Evolutionary conservation across 306 rosid genomes (phyloP).

Genomic region (Lotus japonicus): DNA sequence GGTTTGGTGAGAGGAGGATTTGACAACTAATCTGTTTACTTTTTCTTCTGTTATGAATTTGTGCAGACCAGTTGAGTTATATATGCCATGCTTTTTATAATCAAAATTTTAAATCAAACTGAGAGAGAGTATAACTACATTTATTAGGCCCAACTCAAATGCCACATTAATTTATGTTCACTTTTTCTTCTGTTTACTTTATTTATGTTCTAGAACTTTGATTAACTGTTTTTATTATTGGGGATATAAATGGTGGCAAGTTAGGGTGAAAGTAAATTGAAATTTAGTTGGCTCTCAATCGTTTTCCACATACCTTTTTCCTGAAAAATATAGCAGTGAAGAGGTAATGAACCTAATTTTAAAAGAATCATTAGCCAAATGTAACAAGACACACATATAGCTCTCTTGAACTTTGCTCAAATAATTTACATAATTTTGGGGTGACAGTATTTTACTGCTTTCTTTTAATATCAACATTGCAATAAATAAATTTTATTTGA

Average conservation of each 20-base stretch:
- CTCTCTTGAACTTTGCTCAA: background rate
- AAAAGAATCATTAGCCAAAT: background rate
- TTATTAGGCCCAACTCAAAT: too few species aligned
- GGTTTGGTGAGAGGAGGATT: background rate
- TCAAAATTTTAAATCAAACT: background rate
- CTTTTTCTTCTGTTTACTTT: background rate
- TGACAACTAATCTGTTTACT: background rate
- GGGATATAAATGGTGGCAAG: background rate
- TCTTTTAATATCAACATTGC: background rate
- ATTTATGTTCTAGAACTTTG: background rate
- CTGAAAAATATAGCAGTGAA: background rate
- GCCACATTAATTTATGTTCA: too few species aligned
- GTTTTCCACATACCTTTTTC: background rate
- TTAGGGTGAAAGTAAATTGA: background rate
- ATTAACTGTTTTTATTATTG: background rate
- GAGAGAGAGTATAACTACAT: background rate
- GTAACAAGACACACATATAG: background rate
- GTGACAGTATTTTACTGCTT: background rate
- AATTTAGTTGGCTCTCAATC: background rate
- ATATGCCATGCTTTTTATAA: background rate
- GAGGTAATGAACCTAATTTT: background rate
- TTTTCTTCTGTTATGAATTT: background rate
- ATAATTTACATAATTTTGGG: background rate
- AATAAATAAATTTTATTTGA: background rate
- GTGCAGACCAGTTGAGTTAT: conserved; percentile 6